Conservation (phyloP, 768 basidiomycete genomes). For the Sporobolomyces pararoseus region DNA sequence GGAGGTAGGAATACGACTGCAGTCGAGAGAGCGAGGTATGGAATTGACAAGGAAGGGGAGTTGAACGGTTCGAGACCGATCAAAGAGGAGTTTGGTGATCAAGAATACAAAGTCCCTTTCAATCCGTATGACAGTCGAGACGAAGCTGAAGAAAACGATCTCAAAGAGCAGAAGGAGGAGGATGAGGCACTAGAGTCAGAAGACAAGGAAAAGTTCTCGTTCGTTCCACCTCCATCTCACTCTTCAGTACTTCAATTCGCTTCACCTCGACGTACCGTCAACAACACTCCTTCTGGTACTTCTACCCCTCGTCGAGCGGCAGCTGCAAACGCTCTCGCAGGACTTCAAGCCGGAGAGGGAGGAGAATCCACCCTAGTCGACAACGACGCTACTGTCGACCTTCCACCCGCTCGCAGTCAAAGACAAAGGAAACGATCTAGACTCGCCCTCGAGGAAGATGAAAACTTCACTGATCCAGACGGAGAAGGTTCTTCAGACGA, state of each 20-base stretch:
- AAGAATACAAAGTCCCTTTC: slow-evolving; percentile 3
- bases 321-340: slow-evolving; percentile 46
- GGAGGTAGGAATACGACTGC: neutral
- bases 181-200: neutral
- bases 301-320: slow-evolving; percentile 13
- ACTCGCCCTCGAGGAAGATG: neutral
- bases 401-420: slow-evolving; percentile 58
- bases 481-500: slow-evolving; percentile 5
- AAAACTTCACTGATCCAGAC: neutral
- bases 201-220: neutral
- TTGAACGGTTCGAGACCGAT: neutral
- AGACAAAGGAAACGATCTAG: slow-evolving; percentile 4
- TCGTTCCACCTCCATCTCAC: slow-evolving; percentile 6
- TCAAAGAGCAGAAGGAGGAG: neutral
- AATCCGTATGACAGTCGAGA: neutral
- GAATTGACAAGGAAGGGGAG: neutral
- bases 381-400: slow-evolving; percentile 55
- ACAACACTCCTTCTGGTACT: slow-evolving; percentile 1
- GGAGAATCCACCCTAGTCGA: slow-evolving; percentile 51
- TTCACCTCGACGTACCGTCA: neutral
- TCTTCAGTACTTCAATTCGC: slow-evolving; percentile 11
- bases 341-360: slow-evolving; percentile 51
- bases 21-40: slow-evolving; percentile 25
- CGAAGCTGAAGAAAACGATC: too few relatives aligned
- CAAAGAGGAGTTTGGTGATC: neutral